Percentiles rank a stretch among this genome's conserved stretches.
These are phyloP conservation scores for Aquilaria yunnanensis DNA, from an alignment of 345 rosid species.

Conservation along the genomic window DNA sequence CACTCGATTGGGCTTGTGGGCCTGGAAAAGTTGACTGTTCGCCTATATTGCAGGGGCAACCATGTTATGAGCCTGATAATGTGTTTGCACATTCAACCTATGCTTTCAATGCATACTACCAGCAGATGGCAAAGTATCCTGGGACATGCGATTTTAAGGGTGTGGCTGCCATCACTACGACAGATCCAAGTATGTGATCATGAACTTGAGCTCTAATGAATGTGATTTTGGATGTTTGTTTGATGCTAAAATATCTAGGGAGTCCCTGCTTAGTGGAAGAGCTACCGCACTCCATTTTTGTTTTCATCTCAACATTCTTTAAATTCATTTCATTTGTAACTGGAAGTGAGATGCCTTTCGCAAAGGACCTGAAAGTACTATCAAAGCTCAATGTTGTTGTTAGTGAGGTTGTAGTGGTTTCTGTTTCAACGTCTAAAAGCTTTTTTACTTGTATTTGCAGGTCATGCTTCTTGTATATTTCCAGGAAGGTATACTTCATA, in stretches of 20 bases:
- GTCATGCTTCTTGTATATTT: constrained; percentile 69
- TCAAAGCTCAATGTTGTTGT: background rate
- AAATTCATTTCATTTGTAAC: background rate
- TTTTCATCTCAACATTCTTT: background rate
- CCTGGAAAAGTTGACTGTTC: constrained; percentile 97
- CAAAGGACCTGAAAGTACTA: too few relatives aligned
- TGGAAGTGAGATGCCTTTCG: background rate
- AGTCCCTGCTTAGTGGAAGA: background rate
- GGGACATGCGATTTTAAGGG: constrained; percentile 98
- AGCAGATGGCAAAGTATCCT: constrained; percentile 55
- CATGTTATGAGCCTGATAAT: constrained; percentile 80
- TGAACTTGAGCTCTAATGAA: background rate
- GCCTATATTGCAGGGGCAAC: constrained; percentile 63
- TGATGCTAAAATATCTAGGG: background rate
- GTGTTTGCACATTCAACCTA: constrained; percentile 71
- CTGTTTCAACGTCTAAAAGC: background rate
- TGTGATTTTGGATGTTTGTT: background rate
- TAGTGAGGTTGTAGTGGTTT: background rate
- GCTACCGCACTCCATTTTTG: background rate
- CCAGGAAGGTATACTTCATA: constrained; percentile 63
- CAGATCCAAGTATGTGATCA: constrained; percentile 74
- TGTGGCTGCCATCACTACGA: constrained; percentile 77
- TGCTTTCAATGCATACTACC: constrained; percentile 92
- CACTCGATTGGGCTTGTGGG: constrained; percentile 99
- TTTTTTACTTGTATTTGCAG: constrained; percentile 34